These are phyloP conservation scores for Mycena metata DNA, from an alignment of 768 basidiomycete species.

Conservation along the genomic window DNA sequence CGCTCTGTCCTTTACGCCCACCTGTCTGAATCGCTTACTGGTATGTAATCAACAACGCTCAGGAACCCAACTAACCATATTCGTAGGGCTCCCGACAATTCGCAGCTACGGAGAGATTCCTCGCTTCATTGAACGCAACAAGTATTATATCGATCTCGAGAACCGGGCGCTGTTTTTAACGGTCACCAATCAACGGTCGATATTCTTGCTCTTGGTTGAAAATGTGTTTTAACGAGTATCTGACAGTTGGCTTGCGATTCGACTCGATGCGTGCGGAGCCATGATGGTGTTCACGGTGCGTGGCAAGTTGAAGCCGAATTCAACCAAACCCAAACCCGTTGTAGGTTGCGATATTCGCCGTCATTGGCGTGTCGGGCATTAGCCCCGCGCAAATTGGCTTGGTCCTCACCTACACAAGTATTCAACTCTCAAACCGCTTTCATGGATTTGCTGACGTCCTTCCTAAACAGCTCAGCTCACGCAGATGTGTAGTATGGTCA, in stretches of 20 bases:
- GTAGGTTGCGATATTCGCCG: constrained; percentile 76
- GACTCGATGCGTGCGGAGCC: constrained; percentile 79
- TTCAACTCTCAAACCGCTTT: constrained; percentile 24
- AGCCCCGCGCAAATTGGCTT: constrained; percentile 80
- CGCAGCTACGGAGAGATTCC: constrained; percentile 77
- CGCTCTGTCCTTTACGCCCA: constrained; percentile 83
- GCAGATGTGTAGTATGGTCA: constrained; percentile 66
- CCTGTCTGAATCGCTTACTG: constrained; percentile 81
- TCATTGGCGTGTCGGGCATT: constrained; percentile 66
- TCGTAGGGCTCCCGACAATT: constrained; percentile 69
- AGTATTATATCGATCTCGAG: constrained; percentile 78
- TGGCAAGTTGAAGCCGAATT: background rate
- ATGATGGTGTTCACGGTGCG: constrained; percentile 68
- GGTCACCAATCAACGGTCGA: constrained; percentile 73
- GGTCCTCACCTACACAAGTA: constrained; percentile 76
- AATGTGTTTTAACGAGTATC: background rate
- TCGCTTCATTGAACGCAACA: constrained; percentile 75
- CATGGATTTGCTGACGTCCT: constrained; percentile 9
- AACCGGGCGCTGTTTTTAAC: constrained; percentile 78
- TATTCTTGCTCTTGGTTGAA: background rate
- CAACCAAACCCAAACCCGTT: background rate
- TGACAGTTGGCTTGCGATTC: constrained; percentile 75
- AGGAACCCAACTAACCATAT: constrained; percentile 3
- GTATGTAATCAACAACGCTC: constrained; percentile 43
- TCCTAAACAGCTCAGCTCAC: constrained; percentile 58